phyloP scores from a whole-genome alignment of 78 protist genomes.

The Protostelium mycophagum region DNA sequence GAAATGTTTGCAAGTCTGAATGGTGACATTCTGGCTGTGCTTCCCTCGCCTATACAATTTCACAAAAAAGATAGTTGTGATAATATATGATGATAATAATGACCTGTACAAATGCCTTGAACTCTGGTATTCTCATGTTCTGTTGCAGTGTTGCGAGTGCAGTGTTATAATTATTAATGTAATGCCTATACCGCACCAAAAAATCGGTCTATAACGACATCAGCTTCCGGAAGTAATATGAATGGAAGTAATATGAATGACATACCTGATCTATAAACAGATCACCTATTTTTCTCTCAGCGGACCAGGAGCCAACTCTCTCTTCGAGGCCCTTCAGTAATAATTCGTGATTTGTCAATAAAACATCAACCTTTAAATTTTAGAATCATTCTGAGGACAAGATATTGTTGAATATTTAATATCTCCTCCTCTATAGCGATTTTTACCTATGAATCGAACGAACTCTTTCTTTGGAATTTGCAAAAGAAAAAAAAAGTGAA shows the following conservation, averaged over 20 bases:
- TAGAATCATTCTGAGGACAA: background rate
- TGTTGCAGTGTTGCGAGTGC: background rate
- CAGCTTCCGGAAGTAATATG: too few relatives aligned
- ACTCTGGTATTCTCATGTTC: background rate
- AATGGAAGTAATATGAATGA: background rate
- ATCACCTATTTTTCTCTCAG: background rate
- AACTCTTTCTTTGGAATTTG: too few relatives aligned
- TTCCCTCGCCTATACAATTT: background rate
- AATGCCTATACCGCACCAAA: background rate
- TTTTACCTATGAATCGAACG: too few relatives aligned
- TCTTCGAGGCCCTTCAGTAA: background rate
- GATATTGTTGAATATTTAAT: background rate
- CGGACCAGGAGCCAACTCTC: background rate
- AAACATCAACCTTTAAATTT: background rate
- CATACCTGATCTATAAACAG: background rate
- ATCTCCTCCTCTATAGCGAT: too few relatives aligned
- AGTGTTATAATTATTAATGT: background rate
- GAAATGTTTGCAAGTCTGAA: conserved; percentile 40
- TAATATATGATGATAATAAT: background rate
- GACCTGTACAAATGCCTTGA: background rate
- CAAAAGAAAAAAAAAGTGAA: too few relatives aligned
- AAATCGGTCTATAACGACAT: background rate
- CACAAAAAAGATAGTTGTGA: background rate
- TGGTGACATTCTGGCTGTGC: background rate
- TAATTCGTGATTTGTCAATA: background rate